A percentile compares a stretch with the other conserved stretches of the same genome.
Conservation (phyloP, 768 basidiomycete genomes). For the Tephrocybe sp. region DNA sequence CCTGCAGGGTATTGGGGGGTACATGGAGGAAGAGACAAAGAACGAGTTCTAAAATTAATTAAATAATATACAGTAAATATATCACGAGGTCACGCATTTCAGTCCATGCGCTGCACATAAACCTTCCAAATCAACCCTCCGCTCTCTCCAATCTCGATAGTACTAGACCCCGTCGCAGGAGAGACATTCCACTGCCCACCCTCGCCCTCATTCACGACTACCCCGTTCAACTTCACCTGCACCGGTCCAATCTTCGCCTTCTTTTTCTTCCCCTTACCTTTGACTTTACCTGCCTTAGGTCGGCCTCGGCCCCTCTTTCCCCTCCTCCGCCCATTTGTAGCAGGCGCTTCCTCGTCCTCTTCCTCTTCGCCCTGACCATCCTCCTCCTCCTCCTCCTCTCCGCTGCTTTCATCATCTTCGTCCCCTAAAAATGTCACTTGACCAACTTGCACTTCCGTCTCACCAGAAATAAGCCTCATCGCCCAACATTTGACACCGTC, state of each 20-base stretch:
- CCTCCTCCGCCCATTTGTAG: conserved; percentile 43
- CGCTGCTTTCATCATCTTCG: conserved; percentile 59
- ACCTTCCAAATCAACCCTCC: conserved; percentile 71
- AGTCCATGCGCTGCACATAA: conserved; percentile 49
- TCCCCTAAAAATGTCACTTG: conserved; percentile 53
- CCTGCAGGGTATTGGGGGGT: conserved; percentile 8
- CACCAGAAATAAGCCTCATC: conserved; percentile 55
- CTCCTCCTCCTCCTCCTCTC: conserved; percentile 48
- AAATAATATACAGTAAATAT: conserved; percentile 11
- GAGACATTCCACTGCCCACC: conserved; percentile 61
- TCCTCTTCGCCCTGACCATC: conserved; percentile 47
- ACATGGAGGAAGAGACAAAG: not conserved
- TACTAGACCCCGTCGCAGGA: conserved; percentile 54
- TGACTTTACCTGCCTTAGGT: conserved; percentile 25
- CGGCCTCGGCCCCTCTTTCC: conserved; percentile 38
- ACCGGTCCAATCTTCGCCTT: conserved; percentile 50
- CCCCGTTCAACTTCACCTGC: conserved; percentile 64
- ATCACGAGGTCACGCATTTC: not conserved
- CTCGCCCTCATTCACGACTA: conserved; percentile 42
- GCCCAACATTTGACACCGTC: conserved; percentile 79
- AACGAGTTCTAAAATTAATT: conserved; percentile 9
- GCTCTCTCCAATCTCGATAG: conserved; percentile 72
- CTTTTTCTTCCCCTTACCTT: conserved; percentile 42
- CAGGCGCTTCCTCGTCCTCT: conserved; percentile 37
- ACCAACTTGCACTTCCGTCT: conserved; percentile 52